Base-by-base conservation (phyloP, 495 filamentous ascomycete genomes). In the Chlorociboria aeruginascens region DNA sequence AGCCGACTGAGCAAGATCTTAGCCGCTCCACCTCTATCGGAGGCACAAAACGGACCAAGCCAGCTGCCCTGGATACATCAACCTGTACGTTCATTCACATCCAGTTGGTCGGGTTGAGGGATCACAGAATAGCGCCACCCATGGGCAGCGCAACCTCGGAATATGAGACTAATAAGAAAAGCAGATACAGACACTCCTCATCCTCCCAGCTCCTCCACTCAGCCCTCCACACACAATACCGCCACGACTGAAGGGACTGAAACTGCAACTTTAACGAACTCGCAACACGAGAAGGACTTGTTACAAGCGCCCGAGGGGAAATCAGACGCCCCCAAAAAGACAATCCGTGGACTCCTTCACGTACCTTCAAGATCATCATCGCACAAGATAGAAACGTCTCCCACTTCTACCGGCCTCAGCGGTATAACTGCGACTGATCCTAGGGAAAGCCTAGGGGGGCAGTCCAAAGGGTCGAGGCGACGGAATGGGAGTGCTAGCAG, bases 301-400 rank as follows among this genome's bases (percentile, higher is more conserved):
- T 45, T 67, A 17, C 49, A 60, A 28, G 62, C 65, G 16, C 69
- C 73, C 36, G 68, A 70, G 35, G 65, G 60, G 34, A 54, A 61
- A 10, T 49, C 56, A 28, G 49, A 54, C 31, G 51, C 49, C 17
- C 48, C 53, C 13, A 53, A 73, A 7, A 79, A 77, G 64, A 83
- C 78, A 61, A 25, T 25, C 20, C 69, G 71, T 17, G 71, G 75
- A 44, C 71, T 76, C 29, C 68, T 80, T 77, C 71, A 73, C 55
- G 73, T 83, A 48, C 76, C 81, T 17, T 85, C 81, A 45, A 73
- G 82, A 63, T 76, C 79, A 13, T 84, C 84, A 3, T 81, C 83
- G 33, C 81, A 81, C 40, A 78, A 78, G 52, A 69, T 76, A 54
- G 76, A 83, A 54, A 68, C 76, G 32, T 78, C 74, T 1, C 64